Conservation (phyloP, 129 eudicot genomes). For the Escallonia rubra region DNA sequence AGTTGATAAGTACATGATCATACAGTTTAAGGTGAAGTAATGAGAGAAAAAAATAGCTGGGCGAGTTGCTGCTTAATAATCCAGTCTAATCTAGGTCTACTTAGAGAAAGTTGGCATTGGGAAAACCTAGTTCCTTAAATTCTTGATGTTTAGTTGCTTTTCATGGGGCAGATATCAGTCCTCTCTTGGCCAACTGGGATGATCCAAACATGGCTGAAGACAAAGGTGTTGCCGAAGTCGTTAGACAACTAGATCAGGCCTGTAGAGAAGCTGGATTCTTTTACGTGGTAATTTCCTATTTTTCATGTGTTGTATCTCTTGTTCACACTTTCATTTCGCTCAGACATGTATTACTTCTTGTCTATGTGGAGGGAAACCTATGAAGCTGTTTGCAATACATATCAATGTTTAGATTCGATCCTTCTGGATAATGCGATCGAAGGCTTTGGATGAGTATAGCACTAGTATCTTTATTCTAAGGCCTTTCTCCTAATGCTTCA, state of each 20-base stretch:
- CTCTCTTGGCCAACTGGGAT: conserved; percentile 74
- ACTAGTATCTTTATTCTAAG: background rate
- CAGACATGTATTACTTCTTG: too few relatives aligned
- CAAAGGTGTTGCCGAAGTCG: conserved; percentile 54
- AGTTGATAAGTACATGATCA: too few relatives aligned
- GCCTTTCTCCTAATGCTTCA: background rate
- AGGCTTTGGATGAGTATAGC: background rate
- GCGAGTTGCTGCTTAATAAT: too few relatives aligned
- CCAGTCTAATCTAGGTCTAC: too few relatives aligned
- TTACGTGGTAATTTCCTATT: conserved; percentile 53
- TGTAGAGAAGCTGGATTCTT: conserved; percentile 96
- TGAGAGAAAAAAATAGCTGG: too few relatives aligned
- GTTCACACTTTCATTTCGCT: too few relatives aligned
- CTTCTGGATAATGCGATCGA: too few relatives aligned
- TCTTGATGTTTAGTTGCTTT: background rate
- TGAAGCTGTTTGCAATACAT: too few relatives aligned
- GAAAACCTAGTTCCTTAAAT: background rate
- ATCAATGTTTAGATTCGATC: too few relatives aligned
- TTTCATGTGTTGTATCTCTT: background rate
- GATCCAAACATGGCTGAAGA: conserved; percentile 56
- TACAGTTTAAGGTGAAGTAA: too few relatives aligned
- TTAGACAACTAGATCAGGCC: conserved; percentile 61
- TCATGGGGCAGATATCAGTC: conserved; percentile 51
- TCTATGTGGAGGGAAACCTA: too few relatives aligned
- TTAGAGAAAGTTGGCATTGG: background rate